Conservation (phyloP, 2,329 filamentous ascomycete species). For the Bretziella fagacearum region DNA sequence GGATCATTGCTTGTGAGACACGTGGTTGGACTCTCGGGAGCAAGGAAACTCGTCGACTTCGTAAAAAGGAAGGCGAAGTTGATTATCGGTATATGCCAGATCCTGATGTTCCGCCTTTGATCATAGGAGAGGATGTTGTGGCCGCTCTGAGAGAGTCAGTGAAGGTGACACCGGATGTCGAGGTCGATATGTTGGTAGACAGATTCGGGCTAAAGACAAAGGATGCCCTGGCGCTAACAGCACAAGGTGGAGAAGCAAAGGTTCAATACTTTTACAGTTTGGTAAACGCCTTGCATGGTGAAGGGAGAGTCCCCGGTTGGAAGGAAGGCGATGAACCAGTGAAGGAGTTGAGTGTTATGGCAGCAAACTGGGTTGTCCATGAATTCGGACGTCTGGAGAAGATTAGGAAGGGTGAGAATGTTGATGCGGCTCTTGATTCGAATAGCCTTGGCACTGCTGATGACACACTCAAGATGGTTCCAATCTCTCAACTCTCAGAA, state of each 20-base stretch:
- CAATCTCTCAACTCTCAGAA: constrained; percentile 31
- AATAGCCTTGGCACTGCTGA: constrained; percentile 18
- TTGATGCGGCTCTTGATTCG: neutral
- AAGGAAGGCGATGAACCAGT: constrained; percentile 14
- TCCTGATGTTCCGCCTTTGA: constrained; percentile 66
- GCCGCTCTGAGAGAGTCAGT: constrained; percentile 43
- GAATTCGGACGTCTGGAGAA: constrained; percentile 51
- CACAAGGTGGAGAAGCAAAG: constrained; percentile 60
- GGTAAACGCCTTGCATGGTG: constrained; percentile 29
- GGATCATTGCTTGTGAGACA: constrained; percentile 66
- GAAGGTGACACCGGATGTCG: constrained; percentile 54
- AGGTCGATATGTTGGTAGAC: constrained; percentile 43
- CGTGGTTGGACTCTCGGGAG: constrained; percentile 80
- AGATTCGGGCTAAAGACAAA: constrained; percentile 56
- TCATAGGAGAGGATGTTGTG: constrained; percentile 57
- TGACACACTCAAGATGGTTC: constrained; percentile 31
- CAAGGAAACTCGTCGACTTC: constrained; percentile 61
- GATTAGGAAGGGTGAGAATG: constrained; percentile 26
- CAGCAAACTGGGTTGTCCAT: constrained; percentile 54
- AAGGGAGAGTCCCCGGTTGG: constrained; percentile 16
- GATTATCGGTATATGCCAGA: constrained; percentile 99
- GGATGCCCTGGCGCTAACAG: constrained; percentile 66
- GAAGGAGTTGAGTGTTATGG: constrained; percentile 29
- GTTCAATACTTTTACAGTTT: constrained; percentile 68
- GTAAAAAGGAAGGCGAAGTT: constrained; percentile 91